A percentile compares a stretch with the other conserved stretches of the same genome.
These are phyloP conservation scores for Heritiera littoralis DNA, from an alignment of 345 rosid species.

Conservation along the genomic window DNA sequence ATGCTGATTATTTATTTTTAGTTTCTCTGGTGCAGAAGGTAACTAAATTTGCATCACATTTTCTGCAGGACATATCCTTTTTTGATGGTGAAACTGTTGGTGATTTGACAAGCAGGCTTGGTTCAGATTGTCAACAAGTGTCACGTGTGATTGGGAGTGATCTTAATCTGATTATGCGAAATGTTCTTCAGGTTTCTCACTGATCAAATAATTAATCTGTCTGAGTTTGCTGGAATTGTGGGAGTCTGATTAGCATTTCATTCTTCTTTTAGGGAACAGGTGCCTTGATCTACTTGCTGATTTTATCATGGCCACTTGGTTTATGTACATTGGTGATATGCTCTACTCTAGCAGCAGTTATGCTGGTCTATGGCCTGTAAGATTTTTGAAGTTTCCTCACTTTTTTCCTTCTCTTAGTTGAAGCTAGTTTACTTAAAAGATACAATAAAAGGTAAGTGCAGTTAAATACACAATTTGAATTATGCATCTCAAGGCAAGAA, in stretches of 20 bases:
- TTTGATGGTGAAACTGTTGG: constrained; percentile 95
- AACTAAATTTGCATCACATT: constrained; percentile 21
- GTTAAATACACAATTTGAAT: constrained; percentile 1
- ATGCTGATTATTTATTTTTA: constrained; percentile 21
- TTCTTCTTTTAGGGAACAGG: constrained; percentile 73
- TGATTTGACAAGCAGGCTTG: constrained; percentile 97
- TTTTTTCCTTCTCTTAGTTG: constrained; percentile 18
- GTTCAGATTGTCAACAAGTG: constrained; percentile 98
- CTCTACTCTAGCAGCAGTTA: constrained; percentile 65
- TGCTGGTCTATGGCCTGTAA: constrained; percentile 85
- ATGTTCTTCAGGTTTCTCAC: constrained; percentile 75
- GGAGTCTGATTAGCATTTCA: constrained; percentile 28
- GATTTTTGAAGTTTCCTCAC: constrained; percentile 30
- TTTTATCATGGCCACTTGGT: constrained; percentile 88
- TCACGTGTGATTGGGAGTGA: constrained; percentile 93
- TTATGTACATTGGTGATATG: constrained; percentile 75
- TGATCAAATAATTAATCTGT: constrained; percentile 7
- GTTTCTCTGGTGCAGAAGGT: background rate
- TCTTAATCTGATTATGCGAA: constrained; percentile 82
- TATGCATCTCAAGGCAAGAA: constrained; percentile 1
- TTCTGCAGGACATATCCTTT: constrained; percentile 82
- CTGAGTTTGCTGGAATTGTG: constrained; percentile 12
- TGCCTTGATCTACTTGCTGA: constrained; percentile 77
- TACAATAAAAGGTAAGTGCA: background rate
- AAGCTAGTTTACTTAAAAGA: background rate